Conservation (phyloP, 78 protist genomes). For the Dictyostelium purpureum region DNA sequence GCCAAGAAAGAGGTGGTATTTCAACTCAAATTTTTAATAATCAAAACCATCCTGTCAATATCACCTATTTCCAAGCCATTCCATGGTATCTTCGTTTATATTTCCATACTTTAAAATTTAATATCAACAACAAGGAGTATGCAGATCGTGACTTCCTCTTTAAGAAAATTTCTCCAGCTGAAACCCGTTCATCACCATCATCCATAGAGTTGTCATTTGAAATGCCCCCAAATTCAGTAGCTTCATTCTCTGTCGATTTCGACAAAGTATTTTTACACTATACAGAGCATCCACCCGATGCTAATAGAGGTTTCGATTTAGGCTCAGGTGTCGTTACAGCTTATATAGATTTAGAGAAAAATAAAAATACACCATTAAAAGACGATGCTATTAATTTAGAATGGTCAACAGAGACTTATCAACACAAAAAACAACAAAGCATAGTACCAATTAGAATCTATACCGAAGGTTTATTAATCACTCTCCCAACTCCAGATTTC, state of each 20-base stretch:
- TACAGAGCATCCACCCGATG: constrained; percentile 89
- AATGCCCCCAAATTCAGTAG: constrained; percentile 57
- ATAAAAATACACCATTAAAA: too few relatives aligned
- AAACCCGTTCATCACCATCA: constrained; percentile 72
- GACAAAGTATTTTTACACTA: constrained; percentile 84
- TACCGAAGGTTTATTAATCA: constrained; percentile 69
- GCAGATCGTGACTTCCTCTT: not conserved
- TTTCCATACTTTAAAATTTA: constrained; percentile 73
- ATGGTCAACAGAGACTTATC: constrained; percentile 53
- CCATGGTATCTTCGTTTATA: constrained; percentile 81
- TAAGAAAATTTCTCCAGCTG: constrained; percentile 59
- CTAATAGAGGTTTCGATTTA: constrained; percentile 90
- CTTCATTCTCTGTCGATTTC: constrained; percentile 71
- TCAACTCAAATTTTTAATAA: constrained; percentile 64
- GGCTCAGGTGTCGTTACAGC: constrained; percentile 77
- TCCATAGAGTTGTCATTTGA: constrained; percentile 69
- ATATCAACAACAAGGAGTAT: not conserved
- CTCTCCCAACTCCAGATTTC: constrained; percentile 91
- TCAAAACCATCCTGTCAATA: constrained; percentile 26
- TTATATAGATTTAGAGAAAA: not conserved
- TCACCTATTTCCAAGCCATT: constrained; percentile 70
- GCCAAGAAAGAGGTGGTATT: constrained; percentile 82
- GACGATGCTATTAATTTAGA: constrained; percentile 32
- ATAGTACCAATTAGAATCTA: constrained; percentile 49
- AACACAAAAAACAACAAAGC: not conserved